Conservation (phyloP, 2,329 filamentous ascomycete genomes). For the Capronia epimyces region DNA sequence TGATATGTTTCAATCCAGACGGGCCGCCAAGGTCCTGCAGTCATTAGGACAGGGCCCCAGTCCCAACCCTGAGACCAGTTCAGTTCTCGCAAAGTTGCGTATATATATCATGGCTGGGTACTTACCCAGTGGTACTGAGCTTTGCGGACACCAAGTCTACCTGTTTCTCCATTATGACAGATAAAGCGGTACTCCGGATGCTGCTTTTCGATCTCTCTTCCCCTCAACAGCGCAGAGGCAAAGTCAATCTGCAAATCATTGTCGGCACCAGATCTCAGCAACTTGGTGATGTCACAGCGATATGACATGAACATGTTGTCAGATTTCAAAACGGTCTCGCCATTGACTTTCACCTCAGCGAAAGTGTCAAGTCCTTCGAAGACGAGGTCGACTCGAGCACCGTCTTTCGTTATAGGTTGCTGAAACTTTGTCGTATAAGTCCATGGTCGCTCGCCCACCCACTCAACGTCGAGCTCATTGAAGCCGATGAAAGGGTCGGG, state of each 20-base stretch:
- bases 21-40: slow-evolving; percentile 61
- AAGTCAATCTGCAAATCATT: too few species aligned
- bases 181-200: neutral
- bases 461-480: slow-evolving; percentile 67
- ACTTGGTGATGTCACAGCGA: slow-evolving; percentile 59
- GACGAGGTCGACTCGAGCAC: slow-evolving; percentile 53
- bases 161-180: neutral
- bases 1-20: slow-evolving; percentile 60
- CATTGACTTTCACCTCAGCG: slow-evolving; percentile 66
- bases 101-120: too few species aligned
- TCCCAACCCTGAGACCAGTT: too few species aligned
- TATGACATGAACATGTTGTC: slow-evolving; percentile 76
- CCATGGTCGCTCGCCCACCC: slow-evolving; percentile 69
- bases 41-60: slow-evolving; percentile 61
- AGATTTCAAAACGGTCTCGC: slow-evolving; percentile 58
- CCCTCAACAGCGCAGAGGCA: too few species aligned
- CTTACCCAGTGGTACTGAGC: slow-evolving; percentile 65
- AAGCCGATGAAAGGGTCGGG: slow-evolving; percentile 65
- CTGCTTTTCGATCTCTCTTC: too few species aligned
- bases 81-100: too few species aligned
- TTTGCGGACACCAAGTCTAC: slow-evolving; percentile 46
- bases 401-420: slow-evolving; percentile 35
- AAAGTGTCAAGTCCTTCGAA: slow-evolving; percentile 79
- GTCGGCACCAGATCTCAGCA: too few species aligned
- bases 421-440: slow-evolving; percentile 61